These are phyloP conservation scores for Lichina pygmaea DNA, from an alignment of 495 filamentous ascomycete species.

Conservation along the genomic window DNA sequence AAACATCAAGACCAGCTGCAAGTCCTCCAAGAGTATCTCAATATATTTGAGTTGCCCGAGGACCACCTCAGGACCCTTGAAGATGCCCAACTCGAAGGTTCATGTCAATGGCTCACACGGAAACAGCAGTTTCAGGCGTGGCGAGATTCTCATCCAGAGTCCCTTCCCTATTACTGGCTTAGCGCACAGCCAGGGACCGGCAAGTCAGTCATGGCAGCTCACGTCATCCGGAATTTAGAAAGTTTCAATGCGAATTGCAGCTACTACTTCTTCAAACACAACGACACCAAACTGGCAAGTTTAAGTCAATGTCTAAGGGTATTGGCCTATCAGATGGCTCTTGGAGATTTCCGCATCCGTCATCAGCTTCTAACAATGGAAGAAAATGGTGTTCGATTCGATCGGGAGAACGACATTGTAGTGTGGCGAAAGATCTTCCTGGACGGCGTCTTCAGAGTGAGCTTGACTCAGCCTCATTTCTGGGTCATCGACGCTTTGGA, in stretches of 20 bases:
- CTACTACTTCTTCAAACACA: slow-evolving; percentile 15
- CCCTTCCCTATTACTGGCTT: slow-evolving; percentile 12
- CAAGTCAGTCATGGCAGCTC: slow-evolving; percentile 12
- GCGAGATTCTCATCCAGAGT: slow-evolving; percentile 4
- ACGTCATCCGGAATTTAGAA: slow-evolving; percentile 7
- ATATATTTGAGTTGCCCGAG: background rate
- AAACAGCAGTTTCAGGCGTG: slow-evolving; percentile 9
- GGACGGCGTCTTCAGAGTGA: slow-evolving; percentile 8
- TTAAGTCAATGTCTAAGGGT: slow-evolving; percentile 11
- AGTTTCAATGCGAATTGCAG: slow-evolving; percentile 4
- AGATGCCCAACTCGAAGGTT: background rate
- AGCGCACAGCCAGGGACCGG: slow-evolving; percentile 10
- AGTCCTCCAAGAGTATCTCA: background rate
- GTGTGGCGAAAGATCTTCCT: slow-evolving; percentile 17
- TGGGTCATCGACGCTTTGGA: slow-evolving; percentile 20
- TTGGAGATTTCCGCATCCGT: slow-evolving; percentile 3
- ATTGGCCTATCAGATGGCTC: slow-evolving; percentile 17
- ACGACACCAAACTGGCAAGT: slow-evolving; percentile 8
- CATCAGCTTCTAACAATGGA: slow-evolving; percentile 7
- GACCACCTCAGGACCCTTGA: background rate
- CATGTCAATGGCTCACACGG: slow-evolving; percentile 10
- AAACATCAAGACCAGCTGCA: background rate
- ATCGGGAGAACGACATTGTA: slow-evolving; percentile 7
- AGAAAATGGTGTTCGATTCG: slow-evolving; percentile 7
- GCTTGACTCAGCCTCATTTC: slow-evolving; percentile 8